Conservation (phyloP, 106 monocot genomes). For the Platanthera guangdongensis region DNA sequence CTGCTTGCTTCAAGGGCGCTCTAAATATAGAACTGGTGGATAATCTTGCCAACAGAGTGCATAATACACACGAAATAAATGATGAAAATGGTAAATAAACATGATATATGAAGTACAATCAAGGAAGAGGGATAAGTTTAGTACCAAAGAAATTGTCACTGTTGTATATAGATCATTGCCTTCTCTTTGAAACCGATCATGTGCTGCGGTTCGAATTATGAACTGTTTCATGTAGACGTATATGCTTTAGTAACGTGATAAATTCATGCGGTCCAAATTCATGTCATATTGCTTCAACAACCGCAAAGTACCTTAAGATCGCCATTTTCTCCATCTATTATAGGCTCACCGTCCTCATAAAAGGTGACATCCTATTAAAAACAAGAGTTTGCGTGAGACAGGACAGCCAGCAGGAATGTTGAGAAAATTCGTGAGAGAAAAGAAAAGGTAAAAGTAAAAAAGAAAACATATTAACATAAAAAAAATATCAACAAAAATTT, state of each 20-base stretch:
- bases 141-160: slow-evolving; percentile 83
- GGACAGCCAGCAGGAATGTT: slow-evolving; percentile 2
- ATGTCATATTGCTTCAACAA: not conserved
- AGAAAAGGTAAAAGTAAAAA: not conserved
- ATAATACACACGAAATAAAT: not conserved
- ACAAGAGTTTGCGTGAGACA: not conserved
- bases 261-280: not conserved
- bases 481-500: not conserved
- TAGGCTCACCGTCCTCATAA: slow-evolving; percentile 94
- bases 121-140: not conserved
- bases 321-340: slow-evolving; percentile 92
- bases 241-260: not conserved
- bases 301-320: slow-evolving; percentile 68
- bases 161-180: slow-evolving; percentile 84
- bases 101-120: not conserved
- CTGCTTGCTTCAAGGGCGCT: not conserved
- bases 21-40: not conserved
- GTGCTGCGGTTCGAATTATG: slow-evolving; percentile 75
- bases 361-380: slow-evolving; percentile 68
- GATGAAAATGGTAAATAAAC: not conserved
- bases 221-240: slow-evolving; percentile 46
- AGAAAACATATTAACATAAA: not conserved
- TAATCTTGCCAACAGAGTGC: not conserved
- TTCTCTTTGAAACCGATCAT: slow-evolving; percentile 81
- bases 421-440: not conserved